These are phyloP conservation scores for Clavaria fumosa DNA, from an alignment of 768 basidiomycete species.

Conservation along the genomic window DNA sequence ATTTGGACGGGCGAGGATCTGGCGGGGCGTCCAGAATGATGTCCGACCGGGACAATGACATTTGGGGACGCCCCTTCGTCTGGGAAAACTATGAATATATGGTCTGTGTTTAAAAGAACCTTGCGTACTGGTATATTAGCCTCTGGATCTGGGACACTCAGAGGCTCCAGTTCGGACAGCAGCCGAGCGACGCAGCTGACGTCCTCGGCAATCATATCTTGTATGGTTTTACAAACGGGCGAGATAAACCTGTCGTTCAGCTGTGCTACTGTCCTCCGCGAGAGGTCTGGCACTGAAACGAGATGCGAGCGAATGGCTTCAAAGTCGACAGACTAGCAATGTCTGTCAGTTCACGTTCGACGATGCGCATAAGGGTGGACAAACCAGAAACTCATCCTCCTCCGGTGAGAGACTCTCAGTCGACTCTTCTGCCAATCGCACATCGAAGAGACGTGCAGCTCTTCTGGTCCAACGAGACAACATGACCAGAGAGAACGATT, in stretches of 20 bases:
- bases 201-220: constrained; percentile 23
- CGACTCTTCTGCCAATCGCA: constrained; percentile 12
- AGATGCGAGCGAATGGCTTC: constrained; percentile 14
- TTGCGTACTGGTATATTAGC: constrained; percentile 9
- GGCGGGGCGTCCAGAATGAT: not conserved
- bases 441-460: constrained; percentile 14
- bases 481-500: too few relatives aligned
- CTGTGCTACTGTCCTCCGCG: constrained; percentile 17
- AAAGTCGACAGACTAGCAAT: constrained; percentile 17
- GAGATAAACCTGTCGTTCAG: constrained; percentile 18
- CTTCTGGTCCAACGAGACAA: constrained; percentile 14
- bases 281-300: constrained; percentile 13
- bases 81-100: not conserved
- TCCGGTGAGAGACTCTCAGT: constrained; percentile 8
- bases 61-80: not conserved
- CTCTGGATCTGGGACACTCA: not conserved
- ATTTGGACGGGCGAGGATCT: constrained; percentile 1
- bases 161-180: constrained; percentile 25
- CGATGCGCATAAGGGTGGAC: constrained; percentile 1
- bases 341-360: not conserved
- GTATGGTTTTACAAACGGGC: constrained; percentile 23
- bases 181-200: constrained; percentile 27
- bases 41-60: not conserved
- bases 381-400: constrained; percentile 15
- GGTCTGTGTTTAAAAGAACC: not conserved